Base-by-base conservation (phyloP, 805 yeast genomes). In the Candida montana region DNA sequence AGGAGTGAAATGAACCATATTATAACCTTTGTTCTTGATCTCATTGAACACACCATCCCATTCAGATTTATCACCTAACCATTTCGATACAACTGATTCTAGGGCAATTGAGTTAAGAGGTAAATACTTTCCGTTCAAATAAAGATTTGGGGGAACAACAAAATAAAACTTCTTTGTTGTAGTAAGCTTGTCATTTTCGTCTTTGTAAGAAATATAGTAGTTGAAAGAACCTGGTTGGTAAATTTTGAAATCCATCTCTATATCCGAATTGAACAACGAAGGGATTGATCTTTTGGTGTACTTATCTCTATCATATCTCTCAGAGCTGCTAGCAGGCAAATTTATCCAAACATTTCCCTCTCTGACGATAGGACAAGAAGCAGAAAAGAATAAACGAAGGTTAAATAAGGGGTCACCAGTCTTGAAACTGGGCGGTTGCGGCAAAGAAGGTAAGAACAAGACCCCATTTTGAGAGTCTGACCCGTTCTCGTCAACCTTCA, bases 1-100 rank as follows among this genome's bases (percentile, higher is more conserved):
- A 0, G 99, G 99, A 6, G 97, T 90, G 61, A 91, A 91, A 67
- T 91, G 99, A 33, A 93, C 69, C 96, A 91, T 87, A 62, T 93
- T 93, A 67, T 91, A 91, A 17, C 93, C 90, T 62, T 93, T 93
- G 8, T 64, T 58, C 13, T 81, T 64, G 34, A 91, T 74, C 35
- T 74, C 74, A 2, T 61, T 58, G 44, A 91, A 84, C 42, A 84
- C 66, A 1, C 63, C 58, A 42, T 77, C 76, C 98, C 98, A 91
- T 12, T 75, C 62, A 2, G 60, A 58, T 37, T 62, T 61, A 2
- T 77, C 72, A 2, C 97, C 96, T 65, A 90, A 76, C 91, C 96
- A 88, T 65, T 91, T 91, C 31, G 96, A 86, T 4, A 91, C 77
- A 31, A 93, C 80, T 1, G 95, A 77, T 61, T 90, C 93, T 57